Evolutionary conservation across 192 early-diverging fungal species (phyloP).

Genomic region (Coemansia sp.): DNA sequence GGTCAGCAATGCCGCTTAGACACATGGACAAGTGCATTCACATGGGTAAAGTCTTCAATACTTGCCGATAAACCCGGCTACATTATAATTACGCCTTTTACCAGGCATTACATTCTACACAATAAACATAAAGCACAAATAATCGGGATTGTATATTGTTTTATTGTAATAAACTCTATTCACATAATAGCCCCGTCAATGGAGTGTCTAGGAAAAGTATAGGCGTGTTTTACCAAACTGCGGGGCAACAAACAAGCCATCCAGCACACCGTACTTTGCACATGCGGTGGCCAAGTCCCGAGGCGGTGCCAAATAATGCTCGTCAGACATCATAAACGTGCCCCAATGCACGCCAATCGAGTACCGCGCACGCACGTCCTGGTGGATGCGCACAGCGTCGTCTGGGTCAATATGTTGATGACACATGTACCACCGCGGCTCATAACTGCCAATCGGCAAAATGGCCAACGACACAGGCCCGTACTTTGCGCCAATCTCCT

Average conservation of each 20-base stretch:
- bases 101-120: too few relatives aligned
- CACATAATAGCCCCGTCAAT: not conserved
- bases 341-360: conserved; percentile 88
- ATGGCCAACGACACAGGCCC: conserved; percentile 72
- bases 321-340: conserved; percentile 78
- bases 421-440: conserved; percentile 73
- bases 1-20: too few relatives aligned
- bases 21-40: too few relatives aligned
- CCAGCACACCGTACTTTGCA: conserved; percentile 21
- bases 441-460: conserved; percentile 86
- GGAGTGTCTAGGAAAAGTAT: conserved; percentile 10
- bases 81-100: too few relatives aligned
- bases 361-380: conserved; percentile 63
- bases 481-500: conserved; percentile 70
- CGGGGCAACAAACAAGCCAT: conserved; percentile 33
- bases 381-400: conserved; percentile 80
- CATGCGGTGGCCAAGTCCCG: conserved; percentile 57
- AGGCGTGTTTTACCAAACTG: conserved; percentile 38
- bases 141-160: not conserved
- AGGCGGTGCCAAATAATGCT: conserved; percentile 70
- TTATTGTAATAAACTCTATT: not conserved
- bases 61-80: too few relatives aligned
- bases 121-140: too few relatives aligned
- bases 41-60: too few relatives aligned
- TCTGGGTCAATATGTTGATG: conserved; percentile 75